Percentiles rank a stretch among this genome's conserved stretches.
These are phyloP conservation scores for Aspergillus steynii DNA, from an alignment of 495 filamentous ascomycete genomes.

Conservation along the genomic window DNA sequence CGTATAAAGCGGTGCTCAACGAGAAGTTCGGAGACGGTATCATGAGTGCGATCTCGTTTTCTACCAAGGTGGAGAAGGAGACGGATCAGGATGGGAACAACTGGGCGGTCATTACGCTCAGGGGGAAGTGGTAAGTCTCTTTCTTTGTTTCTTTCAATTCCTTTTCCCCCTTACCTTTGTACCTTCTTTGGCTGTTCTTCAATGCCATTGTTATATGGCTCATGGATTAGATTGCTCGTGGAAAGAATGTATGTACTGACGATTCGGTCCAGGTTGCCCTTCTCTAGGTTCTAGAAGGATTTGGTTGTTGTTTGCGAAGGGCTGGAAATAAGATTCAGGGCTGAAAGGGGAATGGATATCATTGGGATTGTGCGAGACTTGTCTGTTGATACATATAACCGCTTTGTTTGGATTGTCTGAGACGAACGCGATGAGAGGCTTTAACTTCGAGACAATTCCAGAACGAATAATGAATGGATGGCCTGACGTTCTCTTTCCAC, in stretches of 20 bases:
- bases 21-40: conserved; percentile 99
- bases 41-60: conserved; percentile 95
- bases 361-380: not conserved
- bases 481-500: not conserved
- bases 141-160: not conserved
- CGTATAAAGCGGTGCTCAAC: conserved; percentile 94
- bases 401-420: not conserved
- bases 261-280: conserved; percentile 56
- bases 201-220: too few relatives aligned
- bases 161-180: too few relatives aligned
- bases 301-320: not conserved
- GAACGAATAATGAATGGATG: not conserved
- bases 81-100: conserved; percentile 74
- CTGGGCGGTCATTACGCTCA: conserved; percentile 88
- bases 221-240: too few relatives aligned
- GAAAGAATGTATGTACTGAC: conserved; percentile 5
- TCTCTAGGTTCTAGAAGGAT: conserved; percentile 54
- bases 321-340: not conserved
- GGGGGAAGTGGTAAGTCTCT: conserved; percentile 81
- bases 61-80: conserved; percentile 95
- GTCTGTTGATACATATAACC: not conserved
- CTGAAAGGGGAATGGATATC: not conserved
- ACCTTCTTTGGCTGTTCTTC: too few relatives aligned
- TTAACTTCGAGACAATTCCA: not conserved
- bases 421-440: not conserved